These are phyloP conservation scores for Alternaria conjuncta DNA, from an alignment of 2,329 filamentous ascomycete species.

Conservation along the genomic window DNA sequence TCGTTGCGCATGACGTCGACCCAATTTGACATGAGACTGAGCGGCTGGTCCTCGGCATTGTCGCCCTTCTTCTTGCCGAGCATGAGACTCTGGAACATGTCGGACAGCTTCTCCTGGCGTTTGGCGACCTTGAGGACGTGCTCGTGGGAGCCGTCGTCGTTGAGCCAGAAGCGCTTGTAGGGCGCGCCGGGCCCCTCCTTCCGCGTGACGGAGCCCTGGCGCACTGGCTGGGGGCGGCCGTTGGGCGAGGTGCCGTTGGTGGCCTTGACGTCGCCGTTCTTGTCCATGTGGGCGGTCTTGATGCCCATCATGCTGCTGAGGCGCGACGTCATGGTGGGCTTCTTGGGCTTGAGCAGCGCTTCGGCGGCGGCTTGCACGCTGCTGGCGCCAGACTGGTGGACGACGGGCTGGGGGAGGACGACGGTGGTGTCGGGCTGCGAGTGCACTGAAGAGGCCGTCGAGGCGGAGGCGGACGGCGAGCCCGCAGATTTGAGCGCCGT, in stretches of 20 bases:
- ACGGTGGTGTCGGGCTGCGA: constrained; percentile 43
- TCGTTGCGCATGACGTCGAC: constrained; percentile 91
- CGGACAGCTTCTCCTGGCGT: constrained; percentile 91
- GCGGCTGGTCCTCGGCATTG: constrained; percentile 72
- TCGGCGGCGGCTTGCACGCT: constrained; percentile 42
- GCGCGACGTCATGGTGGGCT: constrained; percentile 53
- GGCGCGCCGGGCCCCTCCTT: constrained; percentile 33
- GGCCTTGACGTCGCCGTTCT: constrained; percentile 36
- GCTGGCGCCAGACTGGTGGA: constrained; percentile 33
- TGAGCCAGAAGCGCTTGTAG: constrained; percentile 62
- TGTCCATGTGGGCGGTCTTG: constrained; percentile 35
- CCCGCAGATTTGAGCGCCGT: constrained; percentile 33
- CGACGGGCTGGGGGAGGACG: constrained; percentile 36
- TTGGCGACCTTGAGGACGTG: constrained; percentile 89
- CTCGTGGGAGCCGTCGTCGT: constrained; percentile 75
- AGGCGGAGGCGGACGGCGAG: constrained; percentile 44
- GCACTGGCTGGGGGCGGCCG: constrained; percentile 36
- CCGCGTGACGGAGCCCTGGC: constrained; percentile 41
- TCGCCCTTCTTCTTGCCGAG: constrained; percentile 80
- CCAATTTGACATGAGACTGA: constrained; percentile 95
- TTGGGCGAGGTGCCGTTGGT: constrained; percentile 35
- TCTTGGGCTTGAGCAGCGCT: constrained; percentile 44
- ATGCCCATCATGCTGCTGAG: constrained; percentile 51
- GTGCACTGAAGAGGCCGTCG: constrained; percentile 47
- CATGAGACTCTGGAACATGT: constrained; percentile 87